Conservation (phyloP, 148 eudicot species). For the Pharnaceum exiguum region DNA sequence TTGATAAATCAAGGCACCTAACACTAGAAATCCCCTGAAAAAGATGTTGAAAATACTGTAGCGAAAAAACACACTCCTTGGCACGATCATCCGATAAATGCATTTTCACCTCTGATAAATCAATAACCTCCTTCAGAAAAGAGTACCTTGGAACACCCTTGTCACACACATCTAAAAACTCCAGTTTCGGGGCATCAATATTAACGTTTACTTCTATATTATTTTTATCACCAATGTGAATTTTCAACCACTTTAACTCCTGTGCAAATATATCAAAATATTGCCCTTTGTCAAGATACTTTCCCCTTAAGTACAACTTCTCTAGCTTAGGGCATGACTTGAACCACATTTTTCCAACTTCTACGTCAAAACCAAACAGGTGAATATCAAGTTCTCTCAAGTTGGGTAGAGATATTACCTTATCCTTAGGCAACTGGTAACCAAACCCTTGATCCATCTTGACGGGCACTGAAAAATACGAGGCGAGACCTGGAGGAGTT, state of each 20-base stretch:
- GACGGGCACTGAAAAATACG: background rate
- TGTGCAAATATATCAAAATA: background rate
- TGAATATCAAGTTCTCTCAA: background rate
- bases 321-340: constrained; percentile 12
- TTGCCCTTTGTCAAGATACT: background rate
- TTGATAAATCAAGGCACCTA: background rate
- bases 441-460: background rate
- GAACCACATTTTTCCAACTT: background rate
- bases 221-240: no score
- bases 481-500: background rate
- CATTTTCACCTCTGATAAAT: no score
- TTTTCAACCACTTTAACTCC: constrained; percentile 4
- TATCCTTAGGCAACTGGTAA: background rate
- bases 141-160: no score
- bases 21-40: no score
- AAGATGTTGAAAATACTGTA: no score
- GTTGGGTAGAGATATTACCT: constrained; percentile 1
- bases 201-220: no score
- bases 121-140: no score
- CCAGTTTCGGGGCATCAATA: no score
- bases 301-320: background rate
- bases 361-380: background rate
- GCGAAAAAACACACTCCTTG: no score
- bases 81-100: no score
- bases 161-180: no score